Conservation (phyloP, 306 rosid species). For the Medicago lupulina region DNA sequence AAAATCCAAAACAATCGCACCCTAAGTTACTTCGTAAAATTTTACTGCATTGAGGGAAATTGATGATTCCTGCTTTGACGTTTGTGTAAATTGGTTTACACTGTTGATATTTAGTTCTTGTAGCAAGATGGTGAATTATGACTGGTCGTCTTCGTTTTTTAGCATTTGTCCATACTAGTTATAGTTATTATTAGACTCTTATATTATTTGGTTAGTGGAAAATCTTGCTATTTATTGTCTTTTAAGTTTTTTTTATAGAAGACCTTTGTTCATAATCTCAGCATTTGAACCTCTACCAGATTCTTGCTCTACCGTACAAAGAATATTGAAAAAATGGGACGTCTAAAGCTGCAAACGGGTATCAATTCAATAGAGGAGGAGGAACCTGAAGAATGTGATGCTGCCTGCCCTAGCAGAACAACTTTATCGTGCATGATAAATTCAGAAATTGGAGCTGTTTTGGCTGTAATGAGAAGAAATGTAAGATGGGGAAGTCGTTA, state of each 20-base stretch:
- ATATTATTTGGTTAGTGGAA: constrained; percentile 28
- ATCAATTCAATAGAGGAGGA: constrained; percentile 88
- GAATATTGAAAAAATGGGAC: constrained; percentile 63
- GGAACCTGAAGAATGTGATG: constrained; percentile 88
- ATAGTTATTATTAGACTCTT: background rate
- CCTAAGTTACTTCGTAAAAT: background rate
- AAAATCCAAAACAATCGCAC: no score
- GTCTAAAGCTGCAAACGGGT: constrained; percentile 76
- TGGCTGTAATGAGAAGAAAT: constrained; percentile 97
- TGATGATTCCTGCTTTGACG: background rate
- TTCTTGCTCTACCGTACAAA: constrained; percentile 31
- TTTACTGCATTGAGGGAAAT: background rate
- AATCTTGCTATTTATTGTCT: constrained; percentile 26
- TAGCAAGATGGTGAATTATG: background rate
- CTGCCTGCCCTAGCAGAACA: constrained; percentile 62
- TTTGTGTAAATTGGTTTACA: background rate
- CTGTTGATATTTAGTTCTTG: background rate
- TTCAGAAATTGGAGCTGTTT: constrained; percentile 93
- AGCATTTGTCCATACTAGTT: background rate
- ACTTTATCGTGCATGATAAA: constrained; percentile 90
- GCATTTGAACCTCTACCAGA: constrained; percentile 34
- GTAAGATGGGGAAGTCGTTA: constrained; percentile 94
- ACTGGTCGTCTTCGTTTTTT: background rate
- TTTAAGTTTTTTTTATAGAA: no score
- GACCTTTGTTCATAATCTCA: background rate